Percentiles rank a stretch among this genome's conserved stretches.
Evolutionary conservation across 768 basidiomycete species (phyloP).

Genomic region (Pholiota microspora): DNA sequence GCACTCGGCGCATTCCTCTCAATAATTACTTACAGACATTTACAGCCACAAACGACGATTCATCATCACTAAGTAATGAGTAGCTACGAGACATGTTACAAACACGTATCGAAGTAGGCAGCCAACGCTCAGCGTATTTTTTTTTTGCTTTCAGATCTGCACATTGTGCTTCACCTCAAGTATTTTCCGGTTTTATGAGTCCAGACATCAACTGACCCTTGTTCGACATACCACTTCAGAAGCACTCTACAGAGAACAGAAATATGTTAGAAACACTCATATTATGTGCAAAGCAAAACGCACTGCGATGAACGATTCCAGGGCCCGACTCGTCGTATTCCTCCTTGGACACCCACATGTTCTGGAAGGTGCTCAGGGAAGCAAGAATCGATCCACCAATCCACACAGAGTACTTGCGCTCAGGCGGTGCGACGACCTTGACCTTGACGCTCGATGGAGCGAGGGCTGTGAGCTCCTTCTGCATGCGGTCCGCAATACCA

Average conservation of each 20-base stretch:
- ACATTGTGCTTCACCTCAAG: too few species aligned
- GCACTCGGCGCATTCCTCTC: too few species aligned
- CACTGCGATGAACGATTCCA: constrained; percentile 52
- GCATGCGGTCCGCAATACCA: constrained; percentile 95
- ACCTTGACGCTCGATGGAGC: constrained; percentile 92
- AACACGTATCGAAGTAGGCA: not conserved
- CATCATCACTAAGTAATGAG: not conserved
- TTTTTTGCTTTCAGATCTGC: not conserved
- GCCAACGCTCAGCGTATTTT: not conserved
- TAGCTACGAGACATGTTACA: constrained; percentile 4
- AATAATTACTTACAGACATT: too few species aligned
- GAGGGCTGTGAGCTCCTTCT: constrained; percentile 86
- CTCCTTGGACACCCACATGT: constrained; percentile 91
- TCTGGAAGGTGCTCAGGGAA: constrained; percentile 94
- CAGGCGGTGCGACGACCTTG: constrained; percentile 92
- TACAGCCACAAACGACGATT: not conserved
- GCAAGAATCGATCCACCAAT: constrained; percentile 87
- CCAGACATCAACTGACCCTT: not conserved
- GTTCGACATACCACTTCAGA: not conserved
- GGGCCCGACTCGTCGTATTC: constrained; percentile 90
- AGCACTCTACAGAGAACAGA: not conserved
- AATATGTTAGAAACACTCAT: not conserved
- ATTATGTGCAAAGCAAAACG: too few species aligned
- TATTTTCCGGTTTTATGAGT: not conserved
- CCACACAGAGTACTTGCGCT: constrained; percentile 96